phyloP scores from a whole-genome alignment of 129 eudicot genomes.

The Arctium minus region DNA sequence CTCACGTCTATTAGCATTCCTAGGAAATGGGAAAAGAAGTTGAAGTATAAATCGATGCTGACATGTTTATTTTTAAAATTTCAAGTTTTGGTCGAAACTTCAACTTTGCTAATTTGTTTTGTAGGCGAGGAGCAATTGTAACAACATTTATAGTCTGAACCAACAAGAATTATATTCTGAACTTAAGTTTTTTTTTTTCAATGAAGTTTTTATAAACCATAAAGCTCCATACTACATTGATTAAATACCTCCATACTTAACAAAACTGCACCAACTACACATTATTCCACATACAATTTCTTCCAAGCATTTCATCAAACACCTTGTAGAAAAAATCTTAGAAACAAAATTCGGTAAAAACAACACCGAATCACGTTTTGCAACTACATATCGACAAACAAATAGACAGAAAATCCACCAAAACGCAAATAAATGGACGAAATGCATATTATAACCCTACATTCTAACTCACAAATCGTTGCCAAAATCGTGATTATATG shows the following conservation, averaged over 20 bases:
- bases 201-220: neutral
- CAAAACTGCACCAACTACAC: neutral
- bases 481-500: neutral
- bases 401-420: no score
- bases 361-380: neutral
- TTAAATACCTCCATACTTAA: neutral
- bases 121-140: slow-evolving; percentile 83
- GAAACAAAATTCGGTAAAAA: no score
- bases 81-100: neutral
- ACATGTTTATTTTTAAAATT: neutral
- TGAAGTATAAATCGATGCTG: neutral
- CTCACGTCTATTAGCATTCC: neutral
- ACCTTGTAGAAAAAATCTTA: no score
- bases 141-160: slow-evolving; percentile 74
- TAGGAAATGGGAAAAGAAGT: neutral
- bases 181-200: neutral
- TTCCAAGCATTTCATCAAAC: no score
- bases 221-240: neutral
- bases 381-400: neutral
- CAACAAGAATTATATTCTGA: neutral
- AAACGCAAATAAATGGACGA: no score
- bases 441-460: neutral
- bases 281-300: neutral
- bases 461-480: neutral
- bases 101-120: slow-evolving; percentile 15